Percentiles rank a stretch among this genome's conserved stretches.
These are phyloP conservation scores for Saccharomycopsis crataegensis DNA, from an alignment of 1,139 yeast genomes.

Conservation along the genomic window DNA sequence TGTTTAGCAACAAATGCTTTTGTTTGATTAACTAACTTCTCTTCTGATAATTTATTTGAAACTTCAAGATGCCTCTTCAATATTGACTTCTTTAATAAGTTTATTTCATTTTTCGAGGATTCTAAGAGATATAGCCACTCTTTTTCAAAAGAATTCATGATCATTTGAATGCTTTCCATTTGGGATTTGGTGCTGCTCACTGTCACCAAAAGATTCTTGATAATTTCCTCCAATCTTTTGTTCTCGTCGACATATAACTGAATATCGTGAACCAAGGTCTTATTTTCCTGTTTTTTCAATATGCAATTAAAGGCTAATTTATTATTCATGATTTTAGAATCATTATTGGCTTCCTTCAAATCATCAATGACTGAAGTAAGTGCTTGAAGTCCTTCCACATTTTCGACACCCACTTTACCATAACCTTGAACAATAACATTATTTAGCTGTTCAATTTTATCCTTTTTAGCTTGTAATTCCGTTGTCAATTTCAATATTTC, in stretches of 20 bases:
- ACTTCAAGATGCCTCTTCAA: conserved; percentile 14
- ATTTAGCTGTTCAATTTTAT: conserved; percentile 2
- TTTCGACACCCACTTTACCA: not conserved
- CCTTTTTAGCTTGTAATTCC: conserved; percentile 3
- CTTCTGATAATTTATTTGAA: conserved; percentile 1
- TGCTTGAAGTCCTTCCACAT: not conserved
- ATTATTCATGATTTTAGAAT: conserved; percentile 6
- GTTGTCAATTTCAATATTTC: conserved; percentile 7
- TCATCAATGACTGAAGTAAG: not conserved
- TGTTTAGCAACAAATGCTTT: conserved; percentile 12
- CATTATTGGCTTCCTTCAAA: not conserved
- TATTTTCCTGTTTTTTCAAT: conserved; percentile 13
- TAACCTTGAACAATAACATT: not conserved
- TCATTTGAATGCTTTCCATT: not conserved
- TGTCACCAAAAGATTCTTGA: conserved; percentile 4
- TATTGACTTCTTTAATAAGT: conserved; percentile 10
- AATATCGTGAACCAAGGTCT: conserved; percentile 9
- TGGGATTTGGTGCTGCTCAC: not conserved
- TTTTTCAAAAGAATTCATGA: conserved; percentile 6
- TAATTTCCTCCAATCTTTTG: conserved; percentile 7
- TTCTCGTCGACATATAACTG: conserved; percentile 8
- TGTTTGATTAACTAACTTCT: conserved; percentile 6
- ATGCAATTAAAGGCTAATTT: conserved; percentile 10
- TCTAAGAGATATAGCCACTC: conserved; percentile 9
- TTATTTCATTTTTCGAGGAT: conserved; percentile 3